Percentiles rank a stretch among this genome's conserved stretches.
Conservation (phyloP, 2,329 filamentous ascomycete species). For the Fusarium siculi region DNA sequence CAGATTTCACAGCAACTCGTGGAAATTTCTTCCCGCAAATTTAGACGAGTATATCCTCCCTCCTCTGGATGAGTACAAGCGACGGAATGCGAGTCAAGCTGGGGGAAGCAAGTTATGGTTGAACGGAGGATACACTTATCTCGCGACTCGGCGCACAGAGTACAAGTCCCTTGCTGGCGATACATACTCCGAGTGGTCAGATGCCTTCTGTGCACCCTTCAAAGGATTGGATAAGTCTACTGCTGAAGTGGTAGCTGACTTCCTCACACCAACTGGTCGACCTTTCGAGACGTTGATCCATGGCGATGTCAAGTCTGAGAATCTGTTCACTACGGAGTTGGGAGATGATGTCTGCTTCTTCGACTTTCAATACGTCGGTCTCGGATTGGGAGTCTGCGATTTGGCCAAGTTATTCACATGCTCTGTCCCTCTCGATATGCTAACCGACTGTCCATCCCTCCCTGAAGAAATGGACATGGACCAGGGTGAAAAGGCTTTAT, state of each 20-base stretch:
- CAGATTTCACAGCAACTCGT: slow-evolving; percentile 67
- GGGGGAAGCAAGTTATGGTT: slow-evolving; percentile 61
- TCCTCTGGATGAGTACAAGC: slow-evolving; percentile 64
- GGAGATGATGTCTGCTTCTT: slow-evolving; percentile 70
- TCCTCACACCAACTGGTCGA: slow-evolving; percentile 59
- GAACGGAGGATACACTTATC: slow-evolving; percentile 76
- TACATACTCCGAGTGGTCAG: slow-evolving; percentile 64
- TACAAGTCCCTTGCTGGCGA: slow-evolving; percentile 61
- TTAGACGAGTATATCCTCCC: slow-evolving; percentile 58
- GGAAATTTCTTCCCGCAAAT: slow-evolving; percentile 48
- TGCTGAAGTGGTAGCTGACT: slow-evolving; percentile 63
- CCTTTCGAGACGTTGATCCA: slow-evolving; percentile 69
- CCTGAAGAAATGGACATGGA: slow-evolving; percentile 59
- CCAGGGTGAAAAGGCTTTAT: slow-evolving; percentile 60
- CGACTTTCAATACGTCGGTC: slow-evolving; percentile 75
- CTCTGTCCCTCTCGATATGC: slow-evolving; percentile 67
- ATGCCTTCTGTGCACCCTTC: slow-evolving; percentile 55
- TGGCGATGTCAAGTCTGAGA: slow-evolving; percentile 76
- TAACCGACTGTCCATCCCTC: slow-evolving; percentile 50
- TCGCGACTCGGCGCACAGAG: slow-evolving; percentile 70
- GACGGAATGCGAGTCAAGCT: slow-evolving; percentile 33
- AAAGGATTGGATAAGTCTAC: slow-evolving; percentile 48
- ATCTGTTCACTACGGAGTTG: slow-evolving; percentile 66
- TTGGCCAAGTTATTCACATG: slow-evolving; percentile 75
- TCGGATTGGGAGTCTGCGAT: slow-evolving; percentile 73